Evolutionary conservation across 129 eudicot species (phyloP), one percentile per base, ranked within the genome.

Genomic region (Rutidosis leptorrhynchoides): DNA sequence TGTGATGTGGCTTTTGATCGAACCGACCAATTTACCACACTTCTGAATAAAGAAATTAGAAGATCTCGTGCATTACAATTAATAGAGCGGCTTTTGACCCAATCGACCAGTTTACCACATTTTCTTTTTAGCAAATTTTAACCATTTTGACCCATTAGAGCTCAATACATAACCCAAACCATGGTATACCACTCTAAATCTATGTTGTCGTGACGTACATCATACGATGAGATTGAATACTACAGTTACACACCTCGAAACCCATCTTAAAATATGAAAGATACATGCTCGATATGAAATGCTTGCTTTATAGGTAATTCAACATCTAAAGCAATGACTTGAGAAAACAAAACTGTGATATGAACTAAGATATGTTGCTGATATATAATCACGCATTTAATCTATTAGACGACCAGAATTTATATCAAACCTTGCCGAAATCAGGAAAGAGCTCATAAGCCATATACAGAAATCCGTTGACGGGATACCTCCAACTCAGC

Each of bases 221-320:
- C 65, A 17, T 6, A 27, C 29, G 19, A 40, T 26, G 28, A 69
- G 55, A 42, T 56, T 59, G 43, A 11, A 17, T 11, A 69, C 66
- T 12, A n/a, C 26, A 42, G 12, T 37, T 7, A 40, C 43, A 25
- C 57, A 40, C 21, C 21, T 42, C 32, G 59, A 12, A 59, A 17
- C 28, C 24, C 46, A 70, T 32, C 46, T 30, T 11, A 71, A 46
- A 23, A 61, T 32, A 77, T 69, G 55, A 21, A 32, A n/a, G 15
- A 32, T 80, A 90, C 97, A 95, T 90, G 97, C 74, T 90, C 97
- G 69, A 90, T 90, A 77, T 90, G 97, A 78, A 90, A 87, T 14
- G 97, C 95, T 77, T 90, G 97, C 78, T 90, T 90, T 69, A 90
- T 95, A 57, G 97, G 97, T 76, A 90, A 69, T 57, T 90, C 89